Evolutionary conservation across 208 protist genomes (phyloP).

Genomic region (Angomonas ambiguus): DNA sequence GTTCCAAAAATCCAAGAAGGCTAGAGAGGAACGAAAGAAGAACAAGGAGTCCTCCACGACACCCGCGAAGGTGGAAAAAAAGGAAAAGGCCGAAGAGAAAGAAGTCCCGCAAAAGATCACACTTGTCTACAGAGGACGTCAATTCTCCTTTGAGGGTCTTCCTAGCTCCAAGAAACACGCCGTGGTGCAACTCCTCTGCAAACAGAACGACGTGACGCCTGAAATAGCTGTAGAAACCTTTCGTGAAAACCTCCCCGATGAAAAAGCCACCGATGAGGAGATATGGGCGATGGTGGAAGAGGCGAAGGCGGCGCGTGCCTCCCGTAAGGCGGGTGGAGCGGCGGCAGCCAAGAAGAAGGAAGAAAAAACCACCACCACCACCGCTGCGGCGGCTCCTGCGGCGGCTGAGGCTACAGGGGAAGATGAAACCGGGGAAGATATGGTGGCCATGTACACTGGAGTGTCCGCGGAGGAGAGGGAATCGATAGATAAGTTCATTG

Average conservation of each 20-base stretch:
- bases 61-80: conserved; percentile 37
- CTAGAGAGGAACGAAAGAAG: conserved; percentile 56
- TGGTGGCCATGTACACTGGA: conserved; percentile 40
- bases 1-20: conserved; percentile 30
- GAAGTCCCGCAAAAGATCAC: conserved; percentile 65
- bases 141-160: conserved; percentile 72
- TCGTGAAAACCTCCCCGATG: conserved; percentile 55
- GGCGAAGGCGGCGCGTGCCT: conserved; percentile 24
- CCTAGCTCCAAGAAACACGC: conserved; percentile 58
- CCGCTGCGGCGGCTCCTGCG: background rate
- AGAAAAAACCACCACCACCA: background rate
- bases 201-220: conserved; percentile 49
- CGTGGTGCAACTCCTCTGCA: conserved; percentile 65
- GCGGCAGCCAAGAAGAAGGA: background rate
- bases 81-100: conserved; percentile 18
- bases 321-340: conserved; percentile 14
- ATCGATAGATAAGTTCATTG: conserved; percentile 72
- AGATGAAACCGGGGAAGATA: conserved; percentile 13
- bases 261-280: conserved; percentile 37
- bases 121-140: conserved; percentile 53
- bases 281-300: conserved; percentile 49
- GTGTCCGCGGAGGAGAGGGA: conserved; percentile 65
- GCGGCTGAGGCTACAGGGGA: background rate
- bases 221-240: conserved; percentile 57
- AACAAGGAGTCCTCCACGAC: background rate